Base-by-base conservation (phyloP, 495 filamentous ascomycete species). In the Echria macrotheca region DNA sequence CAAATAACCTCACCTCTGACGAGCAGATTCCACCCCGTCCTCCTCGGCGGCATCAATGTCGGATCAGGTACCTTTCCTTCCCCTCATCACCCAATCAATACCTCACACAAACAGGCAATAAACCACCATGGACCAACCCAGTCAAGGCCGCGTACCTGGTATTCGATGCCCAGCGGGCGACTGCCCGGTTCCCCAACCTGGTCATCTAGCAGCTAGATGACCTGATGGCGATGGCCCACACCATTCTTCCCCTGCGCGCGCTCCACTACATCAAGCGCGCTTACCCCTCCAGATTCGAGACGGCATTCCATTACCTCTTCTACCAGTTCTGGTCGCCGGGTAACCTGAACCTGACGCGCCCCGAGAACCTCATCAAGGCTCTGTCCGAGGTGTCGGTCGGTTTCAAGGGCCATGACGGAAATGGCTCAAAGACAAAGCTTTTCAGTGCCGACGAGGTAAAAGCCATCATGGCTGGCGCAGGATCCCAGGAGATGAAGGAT, bases 41-140 rank as follows among this genome's bases (percentile, higher is more conserved):
- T 91, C 56, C 69, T 91, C n/a, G 84, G 83, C 39, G 86, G 78
- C 17, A 77, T 91, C 54, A 89, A 85, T 54, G 74, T 67, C 22
- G 78, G 70, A 18, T 79, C 77, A 79, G 83, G n/a, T n/a, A n/a
- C n/a, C n/a, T n/a, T n/a, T n/a, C n/a, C n/a, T n/a, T n/a, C n/a
- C n/a, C n/a, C n/a, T n/a, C n/a, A n/a, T n/a, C n/a, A n/a, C n/a
- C n/a, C n/a, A n/a, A n/a, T n/a, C n/a, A n/a, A n/a, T n/a, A n/a
- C n/a, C n/a, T n/a, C n/a, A n/a, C n/a, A n/a, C n/a, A n/a, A n/a
- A n/a, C n/a, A n/a, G n/a, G 84, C 31, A 89, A 91, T 67, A 80
- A 80, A 50, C 86, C 86, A 0, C 86, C 86, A 4, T 87, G 83
- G 82, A 76, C 71, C 1, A 64, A 85, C 22, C 79, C 81, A 4